Base-by-base conservation (phyloP, 805 yeast species). In the Yamadazyma sp. region DNA sequence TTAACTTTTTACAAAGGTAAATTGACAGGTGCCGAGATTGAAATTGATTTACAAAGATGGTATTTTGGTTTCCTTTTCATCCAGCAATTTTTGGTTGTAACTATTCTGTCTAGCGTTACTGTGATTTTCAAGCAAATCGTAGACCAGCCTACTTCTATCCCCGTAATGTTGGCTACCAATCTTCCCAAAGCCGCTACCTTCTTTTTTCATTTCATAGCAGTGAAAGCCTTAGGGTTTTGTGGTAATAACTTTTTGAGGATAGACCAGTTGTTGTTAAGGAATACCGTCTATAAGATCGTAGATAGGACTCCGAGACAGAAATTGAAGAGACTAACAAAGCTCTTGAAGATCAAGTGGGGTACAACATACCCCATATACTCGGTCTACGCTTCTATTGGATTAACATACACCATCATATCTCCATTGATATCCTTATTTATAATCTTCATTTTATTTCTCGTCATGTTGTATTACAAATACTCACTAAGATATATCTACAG, bases 161-260 rank as follows among this genome's bases (percentile, higher is more conserved):
- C 93, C 1, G 67, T 77, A 5, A 58, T 86, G 37, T 66, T 88
- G 16, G 95, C 95, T 0, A 71, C 74, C 10, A 85, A 88, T 49
- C 67, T 90, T 23, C 96, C 96, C 0, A 84, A 84, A 52, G 84
- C 95, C 16, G 82, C 96, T 1, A 85, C 82, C 29, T 89, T 90
- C 53, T 90, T 89, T 62, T 82, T 82, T 56, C 84, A 90, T 3
- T 87, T 82, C 52, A 64, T 88, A 25, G 62, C 86, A 0, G 67
- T 89, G 22, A 81, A 84, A 58, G 91, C 95, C 0, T 62, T 89
- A 39, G 76, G 90, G 1, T 78, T 84, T 38, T 77, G 83, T 45
- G 95, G 95, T 0, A 78, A 77, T 40, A 79, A 79, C 42, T 67
- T 90, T 27, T 52, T 89, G 25, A 81, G 84, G 50, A 61, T 78